These are phyloP conservation scores for Tricholoma furcatifolium DNA, from an alignment of 768 basidiomycete species.

Conservation along the genomic window DNA sequence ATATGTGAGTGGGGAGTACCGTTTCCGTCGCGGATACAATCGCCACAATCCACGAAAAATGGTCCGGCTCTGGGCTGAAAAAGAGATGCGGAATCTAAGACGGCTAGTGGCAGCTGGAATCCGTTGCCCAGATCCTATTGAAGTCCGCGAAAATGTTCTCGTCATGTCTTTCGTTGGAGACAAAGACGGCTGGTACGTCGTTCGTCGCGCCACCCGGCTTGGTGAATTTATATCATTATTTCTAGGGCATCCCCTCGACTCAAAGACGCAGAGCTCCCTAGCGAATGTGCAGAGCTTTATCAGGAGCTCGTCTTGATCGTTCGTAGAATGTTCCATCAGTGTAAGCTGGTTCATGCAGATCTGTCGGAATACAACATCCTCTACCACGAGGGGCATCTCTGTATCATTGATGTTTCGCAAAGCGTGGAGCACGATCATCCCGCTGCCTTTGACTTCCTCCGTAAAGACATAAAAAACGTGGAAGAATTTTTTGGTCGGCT, in stretches of 20 bases:
- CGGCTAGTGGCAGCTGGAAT: conserved; percentile 83
- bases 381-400: conserved; percentile 78
- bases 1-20: conserved; percentile 93
- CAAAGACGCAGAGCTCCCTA: conserved; percentile 73
- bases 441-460: conserved; percentile 92
- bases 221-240: background rate
- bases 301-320: conserved; percentile 75
- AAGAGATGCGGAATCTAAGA: conserved; percentile 95
- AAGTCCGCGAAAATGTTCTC: conserved; percentile 94
- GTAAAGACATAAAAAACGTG: conserved; percentile 87
- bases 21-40: conserved; percentile 90
- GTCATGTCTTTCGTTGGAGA: conserved; percentile 94
- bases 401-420: conserved; percentile 97
- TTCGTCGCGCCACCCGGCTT: conserved; percentile 1
- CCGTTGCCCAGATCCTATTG: conserved; percentile 82
- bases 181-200: conserved; percentile 72
- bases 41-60: conserved; percentile 95
- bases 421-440: conserved; percentile 99
- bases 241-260: conserved; percentile 87
- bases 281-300: conserved; percentile 62
- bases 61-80: conserved; percentile 98
- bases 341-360: conserved; percentile 96
- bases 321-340: conserved; percentile 83
- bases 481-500: conserved; percentile 87
- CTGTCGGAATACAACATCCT: conserved; percentile 98